phyloP scores from a whole-genome alignment of 441 rosid genomes.

The Jatropha multifida region DNA sequence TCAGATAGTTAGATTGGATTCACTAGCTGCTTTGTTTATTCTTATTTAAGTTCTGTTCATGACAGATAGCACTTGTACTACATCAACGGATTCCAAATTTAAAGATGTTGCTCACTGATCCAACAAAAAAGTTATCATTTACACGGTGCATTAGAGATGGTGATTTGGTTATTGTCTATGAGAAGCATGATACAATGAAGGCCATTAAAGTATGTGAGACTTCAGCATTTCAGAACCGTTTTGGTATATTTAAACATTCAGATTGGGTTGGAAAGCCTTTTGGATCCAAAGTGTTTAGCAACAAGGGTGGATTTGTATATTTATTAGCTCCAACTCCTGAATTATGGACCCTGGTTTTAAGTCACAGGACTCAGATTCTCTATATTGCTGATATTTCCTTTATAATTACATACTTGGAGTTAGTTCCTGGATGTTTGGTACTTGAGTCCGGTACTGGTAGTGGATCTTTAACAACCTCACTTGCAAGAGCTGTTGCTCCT shows the following conservation, averaged over 20 bases:
- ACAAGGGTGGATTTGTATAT: slow-evolving; percentile 79
- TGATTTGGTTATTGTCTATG: slow-evolving; percentile 73
- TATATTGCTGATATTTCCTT: slow-evolving; percentile 90
- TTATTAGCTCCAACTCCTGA: slow-evolving; percentile 88
- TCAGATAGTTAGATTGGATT: neutral
- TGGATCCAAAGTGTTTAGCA: slow-evolving; percentile 84
- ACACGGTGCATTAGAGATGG: slow-evolving; percentile 53
- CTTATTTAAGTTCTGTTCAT: slow-evolving; percentile 5
- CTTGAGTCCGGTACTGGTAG: slow-evolving; percentile 93
- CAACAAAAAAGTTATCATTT: slow-evolving; percentile 57
- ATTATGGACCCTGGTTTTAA: slow-evolving; percentile 84
- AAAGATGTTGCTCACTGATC: slow-evolving; percentile 57
- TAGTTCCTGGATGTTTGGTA: slow-evolving; percentile 85
- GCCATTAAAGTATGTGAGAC: slow-evolving; percentile 58
- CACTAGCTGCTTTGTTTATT: slow-evolving; percentile 10
- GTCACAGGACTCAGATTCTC: slow-evolving; percentile 95
- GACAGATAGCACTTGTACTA: slow-evolving; percentile 15
- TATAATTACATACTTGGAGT: slow-evolving; percentile 70
- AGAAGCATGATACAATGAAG: slow-evolving; percentile 83
- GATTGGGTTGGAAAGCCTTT: slow-evolving; percentile 95
- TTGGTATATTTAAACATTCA: slow-evolving; percentile 73
- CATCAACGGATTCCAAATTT: neutral
- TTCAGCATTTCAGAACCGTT: slow-evolving; percentile 77
- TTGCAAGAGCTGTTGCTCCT: slow-evolving; percentile 88
- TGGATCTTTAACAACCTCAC: slow-evolving; percentile 83